These are phyloP conservation scores for Hypoxylon sp. DNA, from an alignment of 2,329 filamentous ascomycete species.

Conservation along the genomic window DNA sequence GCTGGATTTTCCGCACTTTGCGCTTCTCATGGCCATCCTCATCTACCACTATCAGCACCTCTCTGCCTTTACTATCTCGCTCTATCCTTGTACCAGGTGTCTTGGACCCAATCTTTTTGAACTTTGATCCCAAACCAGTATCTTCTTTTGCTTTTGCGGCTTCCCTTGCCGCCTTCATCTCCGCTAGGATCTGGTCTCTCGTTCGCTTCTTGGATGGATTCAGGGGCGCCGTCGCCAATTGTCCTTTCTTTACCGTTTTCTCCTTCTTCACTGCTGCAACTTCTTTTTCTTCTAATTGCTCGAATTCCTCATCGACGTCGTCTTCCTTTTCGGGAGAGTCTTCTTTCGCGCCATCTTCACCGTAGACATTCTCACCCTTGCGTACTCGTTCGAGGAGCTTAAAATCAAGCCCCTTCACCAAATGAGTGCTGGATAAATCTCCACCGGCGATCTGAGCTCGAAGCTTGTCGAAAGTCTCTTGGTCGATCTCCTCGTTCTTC, in stretches of 20 bases:
- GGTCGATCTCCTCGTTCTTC: slow-evolving; percentile 87
- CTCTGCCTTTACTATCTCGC: slow-evolving; percentile 71
- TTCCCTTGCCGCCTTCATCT: slow-evolving; percentile 74
- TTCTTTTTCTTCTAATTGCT: slow-evolving; percentile 69
- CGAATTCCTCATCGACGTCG: slow-evolving; percentile 76
- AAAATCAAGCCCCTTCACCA: slow-evolving; percentile 93
- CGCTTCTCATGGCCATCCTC: slow-evolving; percentile 77
- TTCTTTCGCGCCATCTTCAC: slow-evolving; percentile 53
- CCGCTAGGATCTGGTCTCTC: slow-evolving; percentile 76
- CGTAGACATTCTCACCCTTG: slow-evolving; percentile 77
- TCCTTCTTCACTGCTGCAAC: slow-evolving; percentile 69
- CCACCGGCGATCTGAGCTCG: slow-evolving; percentile 85
- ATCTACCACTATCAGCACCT: slow-evolving; percentile 76
- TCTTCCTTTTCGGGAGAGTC: slow-evolving; percentile 59
- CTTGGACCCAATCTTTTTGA: slow-evolving; percentile 75
- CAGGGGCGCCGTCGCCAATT: slow-evolving; percentile 68
- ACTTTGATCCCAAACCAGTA: slow-evolving; percentile 69
- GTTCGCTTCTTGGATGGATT: slow-evolving; percentile 73
- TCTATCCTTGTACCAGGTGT: slow-evolving; percentile 72
- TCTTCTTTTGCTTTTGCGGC: slow-evolving; percentile 70
- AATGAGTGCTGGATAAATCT: slow-evolving; percentile 83
- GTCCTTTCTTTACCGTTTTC: slow-evolving; percentile 71
- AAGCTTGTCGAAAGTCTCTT: slow-evolving; percentile 81
- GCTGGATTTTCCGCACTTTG: slow-evolving; percentile 71
- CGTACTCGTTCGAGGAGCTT: slow-evolving; percentile 80